Percentiles rank a stretch among this genome's conserved stretches.
phyloP scores from a whole-genome alignment of 805 yeast species.

The Pichia gijzeniarum region DNA sequence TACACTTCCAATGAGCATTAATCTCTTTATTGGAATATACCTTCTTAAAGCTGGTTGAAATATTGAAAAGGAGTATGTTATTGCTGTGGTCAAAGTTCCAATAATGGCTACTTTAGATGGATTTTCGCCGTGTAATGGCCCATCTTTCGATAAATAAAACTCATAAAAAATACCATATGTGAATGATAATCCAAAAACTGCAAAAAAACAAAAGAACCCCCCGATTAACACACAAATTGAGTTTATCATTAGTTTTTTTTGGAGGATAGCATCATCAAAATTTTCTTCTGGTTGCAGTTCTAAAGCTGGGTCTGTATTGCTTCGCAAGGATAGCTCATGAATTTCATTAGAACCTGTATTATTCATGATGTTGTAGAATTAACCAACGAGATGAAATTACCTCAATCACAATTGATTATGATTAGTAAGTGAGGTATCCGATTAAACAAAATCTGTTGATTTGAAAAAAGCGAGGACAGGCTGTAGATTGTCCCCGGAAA shows the following conservation, averaged over 20 bases:
- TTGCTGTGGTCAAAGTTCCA: slow-evolving; percentile 30
- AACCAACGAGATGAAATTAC: no score
- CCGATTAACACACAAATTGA: background rate
- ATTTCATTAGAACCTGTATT: no score
- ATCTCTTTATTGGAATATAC: slow-evolving; percentile 17
- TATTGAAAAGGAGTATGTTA: slow-evolving; percentile 28
- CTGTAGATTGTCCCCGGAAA: no score
- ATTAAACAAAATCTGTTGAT: no score
- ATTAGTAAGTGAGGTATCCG: no score
- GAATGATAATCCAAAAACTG: slow-evolving; percentile 33
- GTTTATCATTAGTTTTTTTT: background rate
- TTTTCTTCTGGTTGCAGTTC: no score
- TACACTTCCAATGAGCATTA: slow-evolving; percentile 27
- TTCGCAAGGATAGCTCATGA: no score
- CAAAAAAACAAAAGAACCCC: slow-evolving; percentile 21
- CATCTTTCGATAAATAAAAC: slow-evolving; percentile 25
- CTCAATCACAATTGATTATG: no score
- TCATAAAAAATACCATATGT: slow-evolving; percentile 35
- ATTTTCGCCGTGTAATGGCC: slow-evolving; percentile 25
- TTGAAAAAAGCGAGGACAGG: no score
- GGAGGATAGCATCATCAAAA: no score
- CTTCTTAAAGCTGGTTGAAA: slow-evolving; percentile 22
- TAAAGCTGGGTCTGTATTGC: no score
- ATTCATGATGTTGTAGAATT: no score
- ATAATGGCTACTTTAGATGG: slow-evolving; percentile 29